These are phyloP conservation scores for Hypoxylon sp. DNA, from an alignment of 2,329 filamentous ascomycete genomes.

Conservation along the genomic window DNA sequence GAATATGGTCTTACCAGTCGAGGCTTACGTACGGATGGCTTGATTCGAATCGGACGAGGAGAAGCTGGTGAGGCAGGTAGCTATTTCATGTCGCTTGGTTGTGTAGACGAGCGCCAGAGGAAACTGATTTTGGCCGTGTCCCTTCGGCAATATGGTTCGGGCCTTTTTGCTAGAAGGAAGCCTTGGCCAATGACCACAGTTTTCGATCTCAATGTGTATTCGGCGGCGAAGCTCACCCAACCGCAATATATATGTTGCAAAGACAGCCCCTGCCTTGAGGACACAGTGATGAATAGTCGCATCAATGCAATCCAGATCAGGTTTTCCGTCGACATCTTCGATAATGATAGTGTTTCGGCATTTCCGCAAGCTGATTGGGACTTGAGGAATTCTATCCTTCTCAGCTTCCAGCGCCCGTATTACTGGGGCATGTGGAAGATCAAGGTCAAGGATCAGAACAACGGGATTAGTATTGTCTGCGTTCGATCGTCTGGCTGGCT, in stretches of 20 bases:
- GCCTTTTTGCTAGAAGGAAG: constrained; percentile 46
- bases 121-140: constrained; percentile 46
- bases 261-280: constrained; percentile 40
- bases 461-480: constrained; percentile 47
- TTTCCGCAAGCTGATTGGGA: constrained; percentile 48
- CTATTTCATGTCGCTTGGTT: constrained; percentile 48
- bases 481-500: constrained; percentile 46
- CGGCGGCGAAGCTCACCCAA: constrained; percentile 39
- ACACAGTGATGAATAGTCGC: constrained; percentile 43
- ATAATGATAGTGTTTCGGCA: constrained; percentile 39
- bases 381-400: constrained; percentile 47
- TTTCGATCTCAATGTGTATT: constrained; percentile 47
- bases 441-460: constrained; percentile 28
- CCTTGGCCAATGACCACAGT: constrained; percentile 44
- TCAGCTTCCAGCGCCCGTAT: constrained; percentile 47
- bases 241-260: constrained; percentile 48
- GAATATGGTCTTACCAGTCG: constrained; percentile 48
- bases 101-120: constrained; percentile 46
- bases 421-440: constrained; percentile 50
- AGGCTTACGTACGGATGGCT: constrained; percentile 45
- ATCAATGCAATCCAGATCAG: constrained; percentile 45
- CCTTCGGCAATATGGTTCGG: constrained; percentile 48
- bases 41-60: constrained; percentile 45
- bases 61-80: constrained; percentile 37
- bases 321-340: constrained; percentile 45